Percentiles rank a stretch among this genome's conserved stretches.
phyloP scores from a whole-genome alignment of 305 asterid species.

The Fraxinus ornus region DNA sequence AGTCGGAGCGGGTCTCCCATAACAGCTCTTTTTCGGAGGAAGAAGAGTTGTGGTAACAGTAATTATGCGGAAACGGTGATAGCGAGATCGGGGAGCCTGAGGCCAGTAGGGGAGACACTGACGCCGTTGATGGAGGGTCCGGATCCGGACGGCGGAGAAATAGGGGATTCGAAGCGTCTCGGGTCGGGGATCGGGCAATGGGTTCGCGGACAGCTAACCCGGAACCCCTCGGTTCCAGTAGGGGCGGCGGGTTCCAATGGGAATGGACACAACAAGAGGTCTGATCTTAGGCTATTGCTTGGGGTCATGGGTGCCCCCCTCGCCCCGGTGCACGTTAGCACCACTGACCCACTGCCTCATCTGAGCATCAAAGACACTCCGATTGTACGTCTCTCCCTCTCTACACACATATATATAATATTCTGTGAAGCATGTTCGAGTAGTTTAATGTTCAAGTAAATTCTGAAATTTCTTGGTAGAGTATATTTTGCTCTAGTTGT shows the following conservation, averaged over 20 bases:
- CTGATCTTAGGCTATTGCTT: conserved; percentile 61
- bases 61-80: conserved; percentile 44
- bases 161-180: conserved; percentile 68
- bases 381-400: conserved; percentile 40
- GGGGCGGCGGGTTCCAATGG: conserved; percentile 17
- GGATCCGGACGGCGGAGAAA: conserved; percentile 46
- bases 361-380: conserved; percentile 65
- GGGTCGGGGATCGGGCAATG: conserved; percentile 77
- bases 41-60: conserved; percentile 28
- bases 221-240: conserved; percentile 60
- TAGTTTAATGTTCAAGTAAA: background rate
- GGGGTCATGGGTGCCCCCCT: conserved; percentile 85
- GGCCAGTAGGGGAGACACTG: background rate
- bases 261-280: conserved; percentile 46
- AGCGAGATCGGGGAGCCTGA: conserved; percentile 60
- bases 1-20: conserved; percentile 72
- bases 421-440: background rate
- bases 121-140: background rate
- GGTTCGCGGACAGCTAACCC: conserved; percentile 73
- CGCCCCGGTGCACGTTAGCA: conserved; percentile 63
- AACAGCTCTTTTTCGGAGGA: conserved; percentile 58
- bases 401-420: background rate
- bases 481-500: background rate
- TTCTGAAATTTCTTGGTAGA: background rate
- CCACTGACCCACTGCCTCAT: conserved; percentile 60